Evolutionary conservation across 2,329 filamentous ascomycete species (phyloP), one percentile per base, ranked within the genome.

Genomic region (Endothia cerciana): DNA sequence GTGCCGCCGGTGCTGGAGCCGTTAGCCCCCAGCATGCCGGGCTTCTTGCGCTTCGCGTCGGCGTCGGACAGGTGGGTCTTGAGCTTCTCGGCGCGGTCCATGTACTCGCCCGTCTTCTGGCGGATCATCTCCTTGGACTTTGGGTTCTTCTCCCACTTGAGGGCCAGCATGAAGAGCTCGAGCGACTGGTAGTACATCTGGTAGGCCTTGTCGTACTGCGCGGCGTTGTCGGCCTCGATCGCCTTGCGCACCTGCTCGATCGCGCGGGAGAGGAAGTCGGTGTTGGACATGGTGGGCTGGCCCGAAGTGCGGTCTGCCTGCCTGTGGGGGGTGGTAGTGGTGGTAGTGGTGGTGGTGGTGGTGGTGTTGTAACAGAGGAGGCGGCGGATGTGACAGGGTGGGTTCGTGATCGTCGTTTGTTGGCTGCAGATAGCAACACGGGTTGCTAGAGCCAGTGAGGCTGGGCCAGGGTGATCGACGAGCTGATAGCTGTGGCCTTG

Each of bases 61-160:
- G 87, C 84, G 70, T 94, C 90, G 61, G 89, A 84, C 49, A 99
- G 82, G 76, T 98, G 95, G 64, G 90, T 88, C 80, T 99, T 99
- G 70, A 99, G 87, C 83, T 98, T 98, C 83, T 99, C 95, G 70
- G 95, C 95, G 69, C 95, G 92, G 80, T 97, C 94, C 91, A 99
- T 97, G 84, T 99, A 99, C 77, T 97, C 94, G 73, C 85, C 91
- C 25, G 94, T 93, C 83, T 98, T 98, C 73, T 91, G 89, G 72
- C 95, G 91, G 78, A 99, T 97, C 87, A 97, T 97, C 76, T 96
- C 93, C 83, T 98, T 98, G 70, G 93, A 94, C 73, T 94, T 94
- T 70, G 91, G 89, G 81, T 97, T 98, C 87, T 98, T 99, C 83
- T 99, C 95, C 94, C 94, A 99, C 84, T 99, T 99, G 68, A 99